Evolutionary conservation across 23 red algal genomes (phyloP), one percentile per base, ranked within the genome.

Genomic region (Pyropia yezoensis): DNA sequence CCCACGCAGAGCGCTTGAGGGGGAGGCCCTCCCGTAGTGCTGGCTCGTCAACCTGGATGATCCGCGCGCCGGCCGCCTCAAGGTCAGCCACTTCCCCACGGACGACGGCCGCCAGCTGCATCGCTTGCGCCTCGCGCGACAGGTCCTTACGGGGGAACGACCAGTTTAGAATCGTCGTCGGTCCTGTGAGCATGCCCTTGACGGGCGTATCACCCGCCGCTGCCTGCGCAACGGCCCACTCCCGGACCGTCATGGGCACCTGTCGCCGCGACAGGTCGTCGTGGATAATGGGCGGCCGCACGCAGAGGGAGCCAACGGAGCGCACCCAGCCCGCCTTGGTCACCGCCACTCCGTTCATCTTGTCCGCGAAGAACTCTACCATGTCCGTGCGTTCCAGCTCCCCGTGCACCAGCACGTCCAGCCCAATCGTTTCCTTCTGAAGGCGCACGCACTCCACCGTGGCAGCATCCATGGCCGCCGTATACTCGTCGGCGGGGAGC

Each of bases 131-230:
- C 74, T 77, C 68, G 26, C 82, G 90, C 9, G 90, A 78, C 39
- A 79, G 62, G 68, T 95, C 90, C 32, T 95, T 79, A 17, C 90
- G 74, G 23, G 75, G 71, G 67, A 95, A 95, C 32, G 90, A 87
- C 90, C 90, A 95, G 54, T 95, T 79, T 4, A 95, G 39, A 17
- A 95, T 82, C 15, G 90, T 95, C 30, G 80, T 79, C 18, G 90
- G 81, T 8, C 74, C 90, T 26, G 90, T 95, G 33, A 95, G 78
- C 90, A 95, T 95, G 60, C 90, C 90, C 74, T 95, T 95, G 21
- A 95, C 75, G 8, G 90, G 90, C 21, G 77, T 85, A 17, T 83
- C 88, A 8, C 39, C 39, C 0, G 39, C 39, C 58, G 88, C 65
- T 5, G 76, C 54, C 62, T 95, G 90, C 25, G 90, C 90, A 23